Percentiles rank a stretch among this genome's conserved stretches.
phyloP scores from a whole-genome alignment of 2,329 filamentous ascomycete species.

The Amauroascus niger region DNA sequence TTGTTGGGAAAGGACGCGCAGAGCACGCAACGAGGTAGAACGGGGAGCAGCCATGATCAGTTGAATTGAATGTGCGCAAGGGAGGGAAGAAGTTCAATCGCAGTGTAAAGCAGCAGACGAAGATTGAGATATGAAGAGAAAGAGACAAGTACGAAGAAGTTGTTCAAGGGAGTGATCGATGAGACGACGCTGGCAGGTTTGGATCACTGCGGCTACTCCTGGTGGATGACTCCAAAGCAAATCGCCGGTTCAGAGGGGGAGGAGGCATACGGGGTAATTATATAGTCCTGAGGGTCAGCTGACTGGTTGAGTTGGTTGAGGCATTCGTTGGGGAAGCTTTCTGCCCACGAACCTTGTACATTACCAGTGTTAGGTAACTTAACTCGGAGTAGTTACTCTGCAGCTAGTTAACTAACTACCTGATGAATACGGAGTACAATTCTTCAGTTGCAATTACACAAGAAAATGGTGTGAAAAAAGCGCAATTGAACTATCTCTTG shows the following conservation, averaged over 20 bases:
- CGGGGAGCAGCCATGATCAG: conserved; percentile 37
- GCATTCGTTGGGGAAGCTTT: conserved; percentile 8
- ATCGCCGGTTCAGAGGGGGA: background rate
- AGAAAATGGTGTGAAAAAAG: too few relatives aligned
- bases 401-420: too few relatives aligned
- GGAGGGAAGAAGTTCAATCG: background rate
- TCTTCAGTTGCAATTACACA: too few relatives aligned
- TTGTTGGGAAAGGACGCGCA: conserved; percentile 36
- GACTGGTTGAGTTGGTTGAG: conserved; percentile 5
- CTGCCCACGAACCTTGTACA: too few relatives aligned
- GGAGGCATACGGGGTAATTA: background rate
- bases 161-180: too few relatives aligned
- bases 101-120: background rate
- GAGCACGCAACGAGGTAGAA: conserved; percentile 37
- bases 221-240: background rate
- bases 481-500: too few relatives aligned
- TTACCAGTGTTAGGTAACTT: too few relatives aligned
- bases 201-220: background rate
- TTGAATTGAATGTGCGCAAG: background rate
- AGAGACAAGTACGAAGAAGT: background rate
- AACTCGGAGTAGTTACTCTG: too few relatives aligned
- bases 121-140: background rate
- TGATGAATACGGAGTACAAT: too few relatives aligned
- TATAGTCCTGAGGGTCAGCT: conserved; percentile 1
- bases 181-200: background rate